These are phyloP conservation scores for Fomitopsis serialis DNA, from an alignment of 768 basidiomycete species.

Conservation along the genomic window DNA sequence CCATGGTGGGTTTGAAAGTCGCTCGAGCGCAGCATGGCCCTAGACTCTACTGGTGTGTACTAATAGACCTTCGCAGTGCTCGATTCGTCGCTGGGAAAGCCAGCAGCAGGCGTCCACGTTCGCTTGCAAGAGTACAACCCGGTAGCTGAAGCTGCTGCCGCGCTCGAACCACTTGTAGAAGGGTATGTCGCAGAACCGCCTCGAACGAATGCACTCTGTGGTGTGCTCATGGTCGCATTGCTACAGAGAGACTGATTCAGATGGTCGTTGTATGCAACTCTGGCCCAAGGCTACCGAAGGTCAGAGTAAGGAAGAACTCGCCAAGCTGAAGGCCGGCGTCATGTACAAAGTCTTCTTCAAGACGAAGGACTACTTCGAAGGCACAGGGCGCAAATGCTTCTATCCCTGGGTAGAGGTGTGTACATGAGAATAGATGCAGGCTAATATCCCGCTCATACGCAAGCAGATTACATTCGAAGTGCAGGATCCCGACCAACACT, in stretches of 20 bases:
- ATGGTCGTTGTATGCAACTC: slow-evolving; percentile 81
- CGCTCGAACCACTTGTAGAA: slow-evolving; percentile 34
- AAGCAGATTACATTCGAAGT: slow-evolving; percentile 69
- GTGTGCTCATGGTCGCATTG: background rate
- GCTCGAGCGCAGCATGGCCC: background rate
- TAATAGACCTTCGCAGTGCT: slow-evolving; percentile 49
- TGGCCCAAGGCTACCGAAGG: slow-evolving; percentile 49
- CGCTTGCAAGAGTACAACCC: slow-evolving; percentile 48
- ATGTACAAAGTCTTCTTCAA: slow-evolving; percentile 84
- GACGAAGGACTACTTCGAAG: slow-evolving; percentile 77
- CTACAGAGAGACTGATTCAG: slow-evolving; percentile 64
- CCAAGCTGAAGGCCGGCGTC: slow-evolving; percentile 45
- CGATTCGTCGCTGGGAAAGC: slow-evolving; percentile 79
- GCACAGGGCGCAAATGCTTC: slow-evolving; percentile 59
- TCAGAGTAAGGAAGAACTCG: slow-evolving; percentile 35
- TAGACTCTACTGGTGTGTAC: too few relatives aligned
- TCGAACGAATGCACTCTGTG: background rate
- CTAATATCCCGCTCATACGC: background rate
- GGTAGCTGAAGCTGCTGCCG: slow-evolving; percentile 2
- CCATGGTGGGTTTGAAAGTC: slow-evolving; percentile 48
- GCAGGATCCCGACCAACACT: slow-evolving; percentile 69
- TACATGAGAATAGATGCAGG: background rate
- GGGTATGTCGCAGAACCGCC: slow-evolving; percentile 41
- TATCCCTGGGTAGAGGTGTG: slow-evolving; percentile 89
- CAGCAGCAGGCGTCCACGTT: slow-evolving; percentile 66